Conservation (phyloP, 1,284 basidiomycete genomes). For the Pseudozyma tsukubaensis region DNA sequence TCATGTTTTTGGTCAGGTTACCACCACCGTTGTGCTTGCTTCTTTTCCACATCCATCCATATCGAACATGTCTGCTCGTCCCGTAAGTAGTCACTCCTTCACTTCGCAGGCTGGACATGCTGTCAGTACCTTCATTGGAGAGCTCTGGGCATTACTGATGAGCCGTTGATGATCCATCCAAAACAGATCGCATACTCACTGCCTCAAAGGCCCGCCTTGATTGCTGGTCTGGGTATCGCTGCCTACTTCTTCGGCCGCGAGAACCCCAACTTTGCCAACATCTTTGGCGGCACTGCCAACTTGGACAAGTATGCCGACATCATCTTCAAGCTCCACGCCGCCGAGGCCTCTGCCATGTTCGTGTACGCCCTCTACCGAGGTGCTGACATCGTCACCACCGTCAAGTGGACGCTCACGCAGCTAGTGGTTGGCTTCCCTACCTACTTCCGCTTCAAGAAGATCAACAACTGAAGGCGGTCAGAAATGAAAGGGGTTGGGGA, state of each 20-base stretch:
- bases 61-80: neutral
- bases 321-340: slow-evolving; percentile 28
- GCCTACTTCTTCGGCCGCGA: slow-evolving; percentile 36
- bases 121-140: too few relatives aligned
- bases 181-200: slow-evolving; percentile 35
- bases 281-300: slow-evolving; percentile 31
- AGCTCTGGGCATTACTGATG: neutral
- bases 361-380: slow-evolving; percentile 39
- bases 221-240: slow-evolving; percentile 12
- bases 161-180: neutral
- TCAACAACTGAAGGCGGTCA: slow-evolving; percentile 33
- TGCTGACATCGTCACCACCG: slow-evolving; percentile 29
- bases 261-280: slow-evolving; percentile 34
- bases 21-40: neutral
- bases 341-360: slow-evolving; percentile 42
- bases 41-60: neutral
- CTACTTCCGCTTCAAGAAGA: slow-evolving; percentile 51
- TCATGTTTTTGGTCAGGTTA: neutral
- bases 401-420: slow-evolving; percentile 43
- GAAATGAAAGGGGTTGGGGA: neutral
- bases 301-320: slow-evolving; percentile 33
- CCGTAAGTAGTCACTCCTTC: neutral
- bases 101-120: neutral
- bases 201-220: slow-evolving; percentile 27
- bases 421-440: slow-evolving; percentile 50